Evolutionary conservation across 768 basidiomycete species (phyloP), one percentile per base, ranked within the genome.

Genomic region (Amanita thiersii): DNA sequence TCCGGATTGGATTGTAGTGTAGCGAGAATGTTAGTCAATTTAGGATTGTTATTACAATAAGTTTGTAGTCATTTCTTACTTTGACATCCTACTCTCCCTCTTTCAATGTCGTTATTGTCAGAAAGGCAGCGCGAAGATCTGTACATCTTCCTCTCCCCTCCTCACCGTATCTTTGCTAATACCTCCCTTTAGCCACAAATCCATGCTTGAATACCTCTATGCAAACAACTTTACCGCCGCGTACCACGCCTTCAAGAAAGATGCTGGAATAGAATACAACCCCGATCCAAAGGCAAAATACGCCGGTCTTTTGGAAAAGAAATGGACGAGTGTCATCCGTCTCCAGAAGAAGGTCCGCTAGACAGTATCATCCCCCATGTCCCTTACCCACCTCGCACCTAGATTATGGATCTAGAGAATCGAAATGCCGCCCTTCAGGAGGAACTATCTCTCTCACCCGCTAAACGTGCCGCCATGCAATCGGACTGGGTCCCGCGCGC

Each of bases 341-440:
- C 62, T 97, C 58, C 93, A 97, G 68, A 89, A 93, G 73, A 94
- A 93, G 80, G 90, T 84, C 47, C 48, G 54, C 51, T 21, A n/a
- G n/a, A n/a, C n/a, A n/a, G n/a, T n/a, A 26, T 33, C 26, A 36
- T 31, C 33, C 47, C 48, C 25, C 19, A 18, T 35, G 33, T 39
- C 19, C 14, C n/a, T 23, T 4, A 15, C 31, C 6, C 12, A 14
- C 20, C 29, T 18, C 24, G 12, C 30, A 28, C 24, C 15, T 51
- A 96, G 92, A 91, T 97, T 53, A 90, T 94, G 85, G 92, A 94
- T 62, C 72, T 97, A 19, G 92, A 96, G 64, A 80, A 81, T 40
- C 76, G 86, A 49, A 78, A 90, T 40, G 75, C 85, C 15, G 74
- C 87, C 37, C 65, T 82, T 11, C 84, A 88, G 56, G 91, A 96